Base-by-base conservation (phyloP, 1,284 basidiomycete species). In the Pisolithus thermaeus region DNA sequence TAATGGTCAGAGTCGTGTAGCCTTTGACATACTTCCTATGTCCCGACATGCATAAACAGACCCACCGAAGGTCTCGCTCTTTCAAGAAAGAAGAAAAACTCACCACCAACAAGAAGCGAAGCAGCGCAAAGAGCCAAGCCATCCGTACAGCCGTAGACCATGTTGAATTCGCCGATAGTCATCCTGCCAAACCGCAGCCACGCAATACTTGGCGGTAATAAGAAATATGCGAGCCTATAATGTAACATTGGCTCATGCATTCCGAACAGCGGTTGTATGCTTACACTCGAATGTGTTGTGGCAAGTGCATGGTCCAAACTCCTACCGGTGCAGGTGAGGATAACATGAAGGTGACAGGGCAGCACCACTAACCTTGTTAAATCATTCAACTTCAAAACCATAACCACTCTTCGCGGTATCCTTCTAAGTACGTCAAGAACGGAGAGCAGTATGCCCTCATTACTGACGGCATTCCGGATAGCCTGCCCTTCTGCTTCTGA, bases 201-300 rank as follows among this genome's bases (percentile, higher is more conserved):
- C 80, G 67, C 96, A 98, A 69, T 92, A 97, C 60, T 92, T 88
- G 0, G 94, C 94, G 6, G 90, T 88, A 54, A 98, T 90, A 38
- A 98, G 68, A 68, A 97, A 99, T 61, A 97, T 83, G 11, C 94
- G 87, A 54, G 84, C 75, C 79, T 89, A 51, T 9, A 18, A 41
- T 30, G 14, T 16, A 20, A 56, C 45, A 28, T 51, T 32, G 50
- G 47, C 37, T 12, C 37, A 28, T 3, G 18, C 28, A 50, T 28
- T 16, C 12, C 45, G 44, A 35, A 23, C 32, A 52, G 41, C 16
- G 16, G 20, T 14, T 28, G 8, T n/a, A 55, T 5, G 56, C 74
- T 47, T 60, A 83, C 84, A 64, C 79, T 82, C 9, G 87, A 84
- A 65, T 90, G 87, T 4, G 78, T 93, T 3, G 87, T 91, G 62